Evolutionary conservation across 805 yeast genomes (phyloP), one percentile per base, ranked within the genome.

Genomic region (Dipodascopsis tothii): DNA sequence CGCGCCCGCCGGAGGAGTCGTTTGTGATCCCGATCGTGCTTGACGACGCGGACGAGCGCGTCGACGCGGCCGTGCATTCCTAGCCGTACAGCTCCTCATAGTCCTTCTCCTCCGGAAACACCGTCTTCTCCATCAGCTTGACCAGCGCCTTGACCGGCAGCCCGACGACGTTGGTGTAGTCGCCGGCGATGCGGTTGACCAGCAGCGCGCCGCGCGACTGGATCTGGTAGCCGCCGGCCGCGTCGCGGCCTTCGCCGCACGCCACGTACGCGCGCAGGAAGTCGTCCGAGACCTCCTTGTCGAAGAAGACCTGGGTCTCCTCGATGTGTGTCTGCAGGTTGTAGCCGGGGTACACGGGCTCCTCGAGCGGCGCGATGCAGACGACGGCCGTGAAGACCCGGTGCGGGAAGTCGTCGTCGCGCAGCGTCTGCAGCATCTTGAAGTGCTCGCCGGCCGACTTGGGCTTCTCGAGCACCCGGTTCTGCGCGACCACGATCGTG

Each of bases 171-270:
- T 86, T 90, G 62, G 72, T 78, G 58, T 75, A 84, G 60, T 90
- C 97, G 0, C 98, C 98, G 1, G 70, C 69, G 9, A 87, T 72
- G 14, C 65, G 63, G 18, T 69, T 62, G 51, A 92, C 75, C 50
- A 90, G 64, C 30, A 80, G 57, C 28, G 60, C 57, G 1, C 94
- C 92, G 6, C 61, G 59, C 0, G 80, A 84, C 63, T 90, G 97
- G 46, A 82, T 79, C 55, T 78, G 79, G 65, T 84, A 88, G 0
- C 98, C 98, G 4, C 96, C 98, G 2, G 97, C 95, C 1, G 84
- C 96, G 38, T 73, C 72, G 5, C 70, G 44, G 1, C 92, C 97
- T 60, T 90, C 96, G 19, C 73, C 80, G 2, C 79, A 65, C 2
- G 70, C 71, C 7, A 83, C 81, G 60, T 90, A 90, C 14, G 69